Conservation (phyloP, 495 filamentous ascomycete genomes). For the Hypoxylon fuscum region DNA sequence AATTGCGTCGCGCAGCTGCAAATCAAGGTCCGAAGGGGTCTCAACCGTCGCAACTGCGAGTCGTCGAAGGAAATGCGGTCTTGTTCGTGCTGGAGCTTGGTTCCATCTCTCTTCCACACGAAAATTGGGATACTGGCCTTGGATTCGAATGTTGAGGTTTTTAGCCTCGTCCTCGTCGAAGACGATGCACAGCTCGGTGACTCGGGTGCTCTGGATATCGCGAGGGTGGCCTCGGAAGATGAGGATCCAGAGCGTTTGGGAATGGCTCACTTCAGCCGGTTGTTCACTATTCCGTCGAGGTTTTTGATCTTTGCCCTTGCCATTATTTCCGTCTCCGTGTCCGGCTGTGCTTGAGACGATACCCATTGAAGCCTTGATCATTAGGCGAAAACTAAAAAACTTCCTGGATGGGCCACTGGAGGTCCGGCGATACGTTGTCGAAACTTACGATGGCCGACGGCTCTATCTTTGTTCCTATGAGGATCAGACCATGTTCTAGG, state of each 20-base stretch:
- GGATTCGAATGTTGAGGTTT: constrained; percentile 45
- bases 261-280: constrained; percentile 22
- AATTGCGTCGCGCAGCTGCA: constrained; percentile 41
- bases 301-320: constrained; percentile 27
- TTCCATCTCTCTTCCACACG: constrained; percentile 42
- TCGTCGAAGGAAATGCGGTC: constrained; percentile 43
- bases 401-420: constrained; percentile 11
- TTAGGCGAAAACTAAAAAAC: constrained; percentile 23
- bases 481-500: constrained; percentile 32
- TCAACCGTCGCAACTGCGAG: constrained; percentile 44
- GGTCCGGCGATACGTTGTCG: constrained; percentile 19
- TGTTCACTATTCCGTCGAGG: constrained; percentile 6
- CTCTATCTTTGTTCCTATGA: constrained; percentile 32
- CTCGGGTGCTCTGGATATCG: constrained; percentile 44
- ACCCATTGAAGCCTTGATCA: constrained; percentile 38
- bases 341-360: constrained; percentile 35
- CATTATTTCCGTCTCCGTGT: constrained; percentile 28
- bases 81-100: constrained; percentile 40
- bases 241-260: constrained; percentile 38
- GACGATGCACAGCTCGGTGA: constrained; percentile 43
- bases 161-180: constrained; percentile 43
- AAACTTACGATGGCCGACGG: constrained; percentile 19
- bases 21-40: constrained; percentile 33
- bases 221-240: constrained; percentile 42
- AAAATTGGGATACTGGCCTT: constrained; percentile 41